Base-by-base conservation (phyloP, 805 yeast genomes). In the Barnettozyma pratensis region DNA sequence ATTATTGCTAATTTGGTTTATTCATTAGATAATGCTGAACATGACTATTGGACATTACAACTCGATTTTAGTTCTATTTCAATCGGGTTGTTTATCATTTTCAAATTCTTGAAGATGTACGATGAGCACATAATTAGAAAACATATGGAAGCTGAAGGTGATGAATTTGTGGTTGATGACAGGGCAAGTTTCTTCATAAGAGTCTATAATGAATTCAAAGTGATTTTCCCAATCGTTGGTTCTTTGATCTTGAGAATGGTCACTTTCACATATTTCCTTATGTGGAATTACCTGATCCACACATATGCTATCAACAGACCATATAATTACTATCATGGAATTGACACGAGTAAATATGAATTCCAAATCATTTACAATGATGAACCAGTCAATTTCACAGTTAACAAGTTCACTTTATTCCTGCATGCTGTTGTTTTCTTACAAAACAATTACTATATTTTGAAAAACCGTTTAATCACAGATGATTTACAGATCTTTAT, bases 121-220 rank as follows among this genome's bases (percentile, higher is more conserved):
- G 64, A 61, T 37, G 36, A 52, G 3, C 36, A 51, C 30, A 27
- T 63, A 6, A 49, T 55, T 35, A 60, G 56, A 19, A 61, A 53
- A 39, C 58, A 57, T 29, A 45, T 56, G 5, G 40, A 39, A 9
- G 53, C 47, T 26, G 49, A 49, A 26, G 57, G 42, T 31, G 53
- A 42, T 9, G 58, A 54, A 29, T 51, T 42, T 12, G 41, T 39
- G 9, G 28, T 27, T 5, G 41, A 41, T 29, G 47, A 45, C 10
- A 12, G 26, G 9, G 36, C 35, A 29, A 25, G 32, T n/a, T 25
- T 14, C 3, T 9, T 27, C 8, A 19, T 12, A 5, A 41, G 25
- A 36, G 4, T 45, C 1, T n/a, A 29, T 10, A 37, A 25, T 6
- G 27, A 39, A 4, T n/a, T 31, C 4, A 45, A 35, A 30, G 30